Conservation (phyloP, 2,329 filamentous ascomycete species). For the Diaporthe ampelina region DNA sequence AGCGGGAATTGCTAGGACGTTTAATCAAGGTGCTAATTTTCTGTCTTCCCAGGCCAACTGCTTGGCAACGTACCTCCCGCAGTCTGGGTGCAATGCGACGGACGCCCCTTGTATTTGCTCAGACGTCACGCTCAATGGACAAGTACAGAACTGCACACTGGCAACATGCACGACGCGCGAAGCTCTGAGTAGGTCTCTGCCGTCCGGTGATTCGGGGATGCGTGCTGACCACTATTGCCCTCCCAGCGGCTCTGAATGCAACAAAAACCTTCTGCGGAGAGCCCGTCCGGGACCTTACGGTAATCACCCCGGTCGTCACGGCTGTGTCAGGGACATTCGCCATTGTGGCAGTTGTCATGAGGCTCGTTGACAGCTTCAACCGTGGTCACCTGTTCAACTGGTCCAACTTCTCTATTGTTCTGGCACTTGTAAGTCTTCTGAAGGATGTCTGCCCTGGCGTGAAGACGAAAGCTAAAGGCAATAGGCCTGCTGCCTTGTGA, state of each 20-base stretch:
- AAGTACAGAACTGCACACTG: constrained; percentile 12
- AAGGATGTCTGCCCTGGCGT: background rate
- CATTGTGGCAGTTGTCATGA: background rate
- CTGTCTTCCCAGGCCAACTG: background rate
- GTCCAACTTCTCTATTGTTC: constrained; percentile 4
- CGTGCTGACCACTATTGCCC: background rate
- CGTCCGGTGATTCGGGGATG: no score
- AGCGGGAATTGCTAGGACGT: background rate
- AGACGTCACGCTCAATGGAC: background rate
- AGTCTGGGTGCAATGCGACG: constrained; percentile 22
- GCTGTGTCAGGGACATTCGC: background rate
- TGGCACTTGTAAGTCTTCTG: constrained; percentile 11
- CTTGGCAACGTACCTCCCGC: constrained; percentile 15
- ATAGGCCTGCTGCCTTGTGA: background rate
- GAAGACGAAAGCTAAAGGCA: background rate
- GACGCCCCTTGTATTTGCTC: constrained; percentile 17
- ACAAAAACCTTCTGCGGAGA: constrained; percentile 23
- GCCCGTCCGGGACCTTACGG: constrained; percentile 8
- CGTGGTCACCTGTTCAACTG: constrained; percentile 10
- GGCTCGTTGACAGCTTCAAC: constrained; percentile 12
- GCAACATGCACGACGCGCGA: constrained; percentile 3
- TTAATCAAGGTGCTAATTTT: background rate
- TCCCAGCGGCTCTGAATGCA: constrained; percentile 6
- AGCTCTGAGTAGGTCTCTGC: background rate
- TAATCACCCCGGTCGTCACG: background rate